Conservation (phyloP, 495 filamentous ascomycete genomes). For the Neurospora sp. region DNA sequence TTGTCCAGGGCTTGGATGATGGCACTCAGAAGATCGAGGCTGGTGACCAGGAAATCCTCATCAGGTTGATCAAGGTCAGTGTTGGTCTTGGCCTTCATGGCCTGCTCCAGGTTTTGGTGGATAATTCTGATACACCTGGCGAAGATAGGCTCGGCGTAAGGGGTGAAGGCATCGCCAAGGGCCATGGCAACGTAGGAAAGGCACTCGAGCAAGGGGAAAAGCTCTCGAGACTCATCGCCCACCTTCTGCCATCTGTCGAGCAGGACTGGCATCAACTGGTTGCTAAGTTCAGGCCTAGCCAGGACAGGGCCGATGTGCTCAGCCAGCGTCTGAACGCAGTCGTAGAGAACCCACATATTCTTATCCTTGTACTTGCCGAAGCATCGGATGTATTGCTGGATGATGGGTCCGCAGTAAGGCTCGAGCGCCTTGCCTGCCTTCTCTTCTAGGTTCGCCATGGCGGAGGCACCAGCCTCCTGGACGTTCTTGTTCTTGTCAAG, state of each 20-base stretch:
- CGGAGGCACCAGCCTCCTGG: conserved; percentile 91
- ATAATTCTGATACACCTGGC: conserved; percentile 80
- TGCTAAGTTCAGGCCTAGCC: conserved; percentile 63
- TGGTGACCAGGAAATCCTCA: conserved; percentile 95
- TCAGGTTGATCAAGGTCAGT: conserved; percentile 69
- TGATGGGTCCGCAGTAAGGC: conserved; percentile 81
- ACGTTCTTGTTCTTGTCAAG: conserved; percentile 95
- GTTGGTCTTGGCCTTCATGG: conserved; percentile 51
- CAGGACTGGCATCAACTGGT: conserved; percentile 87
- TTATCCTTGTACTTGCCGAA: conserved; percentile 94
- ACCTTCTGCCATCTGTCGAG: conserved; percentile 84
- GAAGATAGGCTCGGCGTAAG: conserved; percentile 77
- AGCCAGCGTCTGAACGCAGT: conserved; percentile 94
- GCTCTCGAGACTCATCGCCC: conserved; percentile 78
- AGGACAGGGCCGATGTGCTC: conserved; percentile 79
- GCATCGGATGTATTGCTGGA: conserved; percentile 84
- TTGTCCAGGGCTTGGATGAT: conserved; percentile 86
- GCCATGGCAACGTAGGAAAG: conserved; percentile 89
- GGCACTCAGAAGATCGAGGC: conserved; percentile 85
- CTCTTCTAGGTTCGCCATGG: conserved; percentile 93
- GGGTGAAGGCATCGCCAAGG: conserved; percentile 70
- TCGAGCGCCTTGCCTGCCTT: conserved; percentile 71
- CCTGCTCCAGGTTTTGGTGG: conserved; percentile 75
- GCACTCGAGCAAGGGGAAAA: conserved; percentile 91
- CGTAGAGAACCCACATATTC: conserved; percentile 98